A percentile compares a stretch with the other conserved stretches of the same genome.
Conservation (phyloP, 345 rosid genomes). For the Gossypium sturtianum region DNA sequence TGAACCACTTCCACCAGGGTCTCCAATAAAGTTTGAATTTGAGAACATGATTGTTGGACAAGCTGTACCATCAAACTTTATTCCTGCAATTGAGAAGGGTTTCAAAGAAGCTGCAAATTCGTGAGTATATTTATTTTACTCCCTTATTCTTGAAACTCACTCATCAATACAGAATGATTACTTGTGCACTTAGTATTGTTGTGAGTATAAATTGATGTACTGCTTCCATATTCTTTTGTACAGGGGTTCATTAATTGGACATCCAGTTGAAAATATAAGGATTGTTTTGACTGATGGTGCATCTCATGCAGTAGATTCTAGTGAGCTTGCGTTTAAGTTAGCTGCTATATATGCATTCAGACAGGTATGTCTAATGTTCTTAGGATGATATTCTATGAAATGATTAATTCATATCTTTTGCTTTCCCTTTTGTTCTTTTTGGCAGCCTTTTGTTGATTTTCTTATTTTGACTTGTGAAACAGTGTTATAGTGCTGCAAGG, state of each 20-base stretch:
- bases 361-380: conserved; percentile 38
- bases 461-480: conserved; percentile 16
- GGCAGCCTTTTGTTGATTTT: not conserved
- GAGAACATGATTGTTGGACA: conserved; percentile 93
- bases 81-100: conserved; percentile 97
- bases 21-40: conserved; percentile 71
- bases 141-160: not conserved
- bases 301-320: conserved; percentile 93
- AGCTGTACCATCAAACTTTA: conserved; percentile 84
- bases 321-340: conserved; percentile 95
- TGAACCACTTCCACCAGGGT: conserved; percentile 70
- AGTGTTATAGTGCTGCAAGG: conserved; percentile 81
- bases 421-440: not conserved
- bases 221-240: conserved; percentile 7
- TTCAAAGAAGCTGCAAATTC: conserved; percentile 98
- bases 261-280: conserved; percentile 87
- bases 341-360: conserved; percentile 98
- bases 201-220: not conserved
- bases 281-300: conserved; percentile 90
- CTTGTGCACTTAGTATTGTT: not conserved
- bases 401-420: not conserved
- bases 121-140: conserved; percentile 37
- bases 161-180: conserved; percentile 17
- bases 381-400: not conserved
- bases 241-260: conserved; percentile 95